phyloP scores from a whole-genome alignment of 495 filamentous ascomycete genomes.

The Penicillium turbatum region DNA sequence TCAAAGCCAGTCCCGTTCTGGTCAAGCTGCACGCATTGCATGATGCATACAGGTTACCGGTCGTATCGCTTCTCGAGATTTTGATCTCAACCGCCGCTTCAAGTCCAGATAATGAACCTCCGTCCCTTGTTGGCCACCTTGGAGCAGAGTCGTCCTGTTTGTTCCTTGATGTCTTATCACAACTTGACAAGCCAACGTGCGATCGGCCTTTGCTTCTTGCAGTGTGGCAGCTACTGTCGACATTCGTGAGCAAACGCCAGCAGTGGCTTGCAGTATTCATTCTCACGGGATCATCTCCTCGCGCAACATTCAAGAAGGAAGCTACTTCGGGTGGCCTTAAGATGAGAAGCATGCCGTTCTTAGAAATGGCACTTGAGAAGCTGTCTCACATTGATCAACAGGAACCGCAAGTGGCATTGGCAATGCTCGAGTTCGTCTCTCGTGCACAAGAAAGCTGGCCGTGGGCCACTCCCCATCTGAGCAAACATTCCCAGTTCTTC shows the following conservation, averaged over 20 bases:
- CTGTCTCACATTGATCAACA: conserved; percentile 64
- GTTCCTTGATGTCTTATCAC: conserved; percentile 73
- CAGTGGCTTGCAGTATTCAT: conserved; percentile 94
- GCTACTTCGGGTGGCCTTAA: conserved; percentile 33
- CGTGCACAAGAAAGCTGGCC: conserved; percentile 88
- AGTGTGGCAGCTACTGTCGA: conserved; percentile 82
- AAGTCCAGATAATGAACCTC: conserved; percentile 61
- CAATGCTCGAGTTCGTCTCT: conserved; percentile 80
- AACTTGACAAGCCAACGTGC: conserved; percentile 71
- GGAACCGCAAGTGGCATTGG: conserved; percentile 57
- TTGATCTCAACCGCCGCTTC: conserved; percentile 66
- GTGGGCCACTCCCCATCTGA: conserved; percentile 75
- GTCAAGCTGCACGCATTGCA: conserved; percentile 74
- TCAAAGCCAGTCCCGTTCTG: conserved; percentile 68
- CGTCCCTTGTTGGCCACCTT: conserved; percentile 84
- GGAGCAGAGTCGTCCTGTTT: conserved; percentile 74
- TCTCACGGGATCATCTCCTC: conserved; percentile 80
- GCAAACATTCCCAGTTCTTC: conserved; percentile 69
- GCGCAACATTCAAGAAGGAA: conserved; percentile 59
- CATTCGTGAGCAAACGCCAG: conserved; percentile 84
- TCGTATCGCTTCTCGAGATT: conserved; percentile 65
- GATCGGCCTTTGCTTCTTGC: conserved; percentile 55
- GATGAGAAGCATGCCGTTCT: conserved; percentile 56
- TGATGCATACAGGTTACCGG: conserved; percentile 58
- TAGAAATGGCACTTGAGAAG: conserved; percentile 69